Percentiles rank a stretch among this genome's conserved stretches.
Conservation (phyloP, 129 eudicot genomes). For the Gnaphalium uliginosum region DNA sequence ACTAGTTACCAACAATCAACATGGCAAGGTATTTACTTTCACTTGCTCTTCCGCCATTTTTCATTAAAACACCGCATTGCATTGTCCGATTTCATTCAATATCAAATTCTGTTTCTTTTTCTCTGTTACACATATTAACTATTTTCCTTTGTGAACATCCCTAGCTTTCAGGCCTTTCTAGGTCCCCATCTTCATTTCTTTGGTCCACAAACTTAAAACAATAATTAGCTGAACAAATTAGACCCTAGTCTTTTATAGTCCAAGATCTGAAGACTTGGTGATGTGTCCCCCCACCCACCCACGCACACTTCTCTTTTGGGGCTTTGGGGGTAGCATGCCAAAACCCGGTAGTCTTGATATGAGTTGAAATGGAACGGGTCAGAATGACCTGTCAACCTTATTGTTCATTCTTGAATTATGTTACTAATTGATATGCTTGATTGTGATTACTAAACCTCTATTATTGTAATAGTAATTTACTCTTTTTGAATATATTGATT, state of each 20-base stretch:
- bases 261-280: background rate
- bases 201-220: background rate
- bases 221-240: background rate
- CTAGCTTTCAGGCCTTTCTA: background rate
- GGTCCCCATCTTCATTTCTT: background rate
- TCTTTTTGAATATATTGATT: too few relatives aligned
- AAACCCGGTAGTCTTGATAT: too few relatives aligned
- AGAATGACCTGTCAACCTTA: background rate
- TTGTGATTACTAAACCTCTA: too few relatives aligned
- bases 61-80: background rate
- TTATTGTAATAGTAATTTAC: too few relatives aligned
- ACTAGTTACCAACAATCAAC: constrained; percentile 86
- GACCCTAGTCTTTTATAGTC: background rate
- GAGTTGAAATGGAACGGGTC: background rate
- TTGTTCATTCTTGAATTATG: background rate
- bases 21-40: constrained; percentile 72
- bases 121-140: background rate
- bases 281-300: background rate
- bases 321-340: background rate
- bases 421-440: too few relatives aligned
- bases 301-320: too few relatives aligned
- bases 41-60: background rate
- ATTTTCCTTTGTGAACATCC: background rate
- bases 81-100: background rate
- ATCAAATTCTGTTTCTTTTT: background rate